Evolutionary conservation across 768 basidiomycete genomes (phyloP).

Genomic region (Lactarius sanguifluus): DNA sequence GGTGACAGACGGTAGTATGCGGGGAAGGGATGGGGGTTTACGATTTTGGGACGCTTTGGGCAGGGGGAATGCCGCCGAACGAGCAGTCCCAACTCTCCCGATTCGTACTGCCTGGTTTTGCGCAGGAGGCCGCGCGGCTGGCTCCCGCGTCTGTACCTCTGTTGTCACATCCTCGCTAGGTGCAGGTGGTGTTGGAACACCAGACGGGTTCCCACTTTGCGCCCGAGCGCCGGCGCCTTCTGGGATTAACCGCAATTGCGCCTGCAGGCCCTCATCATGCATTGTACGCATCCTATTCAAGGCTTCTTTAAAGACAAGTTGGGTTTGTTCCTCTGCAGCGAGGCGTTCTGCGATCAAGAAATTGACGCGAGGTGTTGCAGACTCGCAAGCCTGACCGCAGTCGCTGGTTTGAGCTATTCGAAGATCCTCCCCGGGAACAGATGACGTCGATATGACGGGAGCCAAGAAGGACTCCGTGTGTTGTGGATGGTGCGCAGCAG

Average conservation of each 20-base stretch:
- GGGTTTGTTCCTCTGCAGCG: slow-evolving; percentile 22
- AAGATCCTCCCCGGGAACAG: slow-evolving; percentile 21
- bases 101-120: slow-evolving; percentile 9
- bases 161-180: slow-evolving; percentile 25
- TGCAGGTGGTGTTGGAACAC: slow-evolving; percentile 19
- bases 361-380: slow-evolving; percentile 18
- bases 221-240: slow-evolving; percentile 21
- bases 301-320: slow-evolving; percentile 18
- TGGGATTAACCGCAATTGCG: slow-evolving; percentile 11
- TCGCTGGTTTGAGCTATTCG: slow-evolving; percentile 14
- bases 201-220: slow-evolving; percentile 9
- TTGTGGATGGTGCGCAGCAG: slow-evolving; percentile 27
- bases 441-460: slow-evolving; percentile 25
- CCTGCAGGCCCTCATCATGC: slow-evolving; percentile 29
- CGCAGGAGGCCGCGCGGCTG: slow-evolving; percentile 24
- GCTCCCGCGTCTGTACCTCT: slow-evolving; percentile 7
- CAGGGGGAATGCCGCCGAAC: slow-evolving; percentile 19
- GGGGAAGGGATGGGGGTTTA: slow-evolving; percentile 15
- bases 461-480: slow-evolving; percentile 20
- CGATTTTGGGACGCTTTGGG: slow-evolving; percentile 20
- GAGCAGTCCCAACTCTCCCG: slow-evolving; percentile 5
- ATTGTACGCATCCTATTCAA: slow-evolving; percentile 27
- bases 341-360: slow-evolving; percentile 28
- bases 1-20: background rate
- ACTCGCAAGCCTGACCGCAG: slow-evolving; percentile 19